Conservation (phyloP, 2,329 filamentous ascomycete species). For the Ophiostoma tasmaniense region DNA sequence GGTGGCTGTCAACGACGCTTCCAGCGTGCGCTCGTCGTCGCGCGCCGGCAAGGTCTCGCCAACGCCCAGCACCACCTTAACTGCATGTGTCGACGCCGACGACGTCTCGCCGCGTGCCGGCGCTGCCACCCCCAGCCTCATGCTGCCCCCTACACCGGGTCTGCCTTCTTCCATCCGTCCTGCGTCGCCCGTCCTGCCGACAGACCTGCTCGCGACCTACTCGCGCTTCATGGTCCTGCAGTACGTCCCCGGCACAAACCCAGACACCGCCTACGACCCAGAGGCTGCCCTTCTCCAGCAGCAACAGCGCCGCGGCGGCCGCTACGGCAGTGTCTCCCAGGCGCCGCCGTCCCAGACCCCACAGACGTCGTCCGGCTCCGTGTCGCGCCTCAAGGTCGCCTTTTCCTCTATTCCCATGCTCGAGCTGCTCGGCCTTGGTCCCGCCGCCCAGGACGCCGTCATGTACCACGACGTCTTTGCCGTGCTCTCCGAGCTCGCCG, state of each 20-base stretch:
- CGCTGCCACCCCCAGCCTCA: not conserved
- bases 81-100: not conserved
- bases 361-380: slow-evolving; percentile 13
- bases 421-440: slow-evolving; percentile 37
- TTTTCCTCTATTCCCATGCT: slow-evolving; percentile 34
- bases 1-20: not conserved
- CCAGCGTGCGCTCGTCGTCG: not conserved
- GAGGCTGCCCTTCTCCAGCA: not conserved
- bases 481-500: slow-evolving; percentile 41
- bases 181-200: not conserved
- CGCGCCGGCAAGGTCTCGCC: not conserved
- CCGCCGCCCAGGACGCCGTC: slow-evolving; percentile 29
- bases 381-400: slow-evolving; percentile 32
- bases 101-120: not conserved
- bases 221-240: slow-evolving; percentile 27
- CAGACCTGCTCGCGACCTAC: slow-evolving; percentile 21
- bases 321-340: not conserved
- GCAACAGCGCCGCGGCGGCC: not conserved
- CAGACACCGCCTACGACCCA: not conserved
- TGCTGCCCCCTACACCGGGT: not conserved
- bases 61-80: not conserved
- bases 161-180: not conserved
- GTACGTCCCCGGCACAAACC: slow-evolving; percentile 20
- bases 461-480: slow-evolving; percentile 45
- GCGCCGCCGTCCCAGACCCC: slow-evolving; percentile 18